Evolutionary conservation across 306 rosid genomes (phyloP), one percentile per base, ranked within the genome.

Genomic region (Acacia crassicarpa): DNA sequence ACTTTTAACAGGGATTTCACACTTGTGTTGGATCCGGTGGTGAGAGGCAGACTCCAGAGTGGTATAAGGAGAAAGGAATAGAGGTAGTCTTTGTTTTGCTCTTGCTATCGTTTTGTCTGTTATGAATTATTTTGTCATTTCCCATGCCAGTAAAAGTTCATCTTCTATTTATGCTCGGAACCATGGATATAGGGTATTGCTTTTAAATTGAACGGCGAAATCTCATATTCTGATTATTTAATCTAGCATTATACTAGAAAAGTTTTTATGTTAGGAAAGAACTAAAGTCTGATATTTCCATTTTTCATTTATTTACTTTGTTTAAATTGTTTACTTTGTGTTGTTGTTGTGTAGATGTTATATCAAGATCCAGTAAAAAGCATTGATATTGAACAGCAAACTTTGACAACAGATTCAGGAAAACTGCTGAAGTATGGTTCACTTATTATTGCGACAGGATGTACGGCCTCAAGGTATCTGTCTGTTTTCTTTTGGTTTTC

Each of bases 1-100:
- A 59, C 43, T 68, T 22, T 45, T 51, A 74, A 14, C 78, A 93
- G 98, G 99, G 99, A n/a, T 93, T 95, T 80, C 96, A 95, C 80
- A 93, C 99, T 62, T 95, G 98, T 85, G 97, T 95, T 89, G 99
- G 98, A 86, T 85, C 97, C 20, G 99, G 98, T 76, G 99, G 99
- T 48, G 98, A 95, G 81, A 92, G 97, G 80, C 99, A 93, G 71
- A 89, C 99, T 48, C 94, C 97, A 2, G 98, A 91, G 45, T 95
- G 98, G 99, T 95, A 95, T 82, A 80, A 88, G 74, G 96, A 92
- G 79, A 93, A 93, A 78, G 96, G 99, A 67, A 90, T 91, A 69
- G 98, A 95, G 97, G 98, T 93, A 84, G 76, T n/a, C 33, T 70
- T 70, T 74, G 35, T 74, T 48, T 61, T 27, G 43, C 51, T 48